Conservation (phyloP, 192 early-diverging fungal genomes). For the Gamsiella multidivaricata region DNA sequence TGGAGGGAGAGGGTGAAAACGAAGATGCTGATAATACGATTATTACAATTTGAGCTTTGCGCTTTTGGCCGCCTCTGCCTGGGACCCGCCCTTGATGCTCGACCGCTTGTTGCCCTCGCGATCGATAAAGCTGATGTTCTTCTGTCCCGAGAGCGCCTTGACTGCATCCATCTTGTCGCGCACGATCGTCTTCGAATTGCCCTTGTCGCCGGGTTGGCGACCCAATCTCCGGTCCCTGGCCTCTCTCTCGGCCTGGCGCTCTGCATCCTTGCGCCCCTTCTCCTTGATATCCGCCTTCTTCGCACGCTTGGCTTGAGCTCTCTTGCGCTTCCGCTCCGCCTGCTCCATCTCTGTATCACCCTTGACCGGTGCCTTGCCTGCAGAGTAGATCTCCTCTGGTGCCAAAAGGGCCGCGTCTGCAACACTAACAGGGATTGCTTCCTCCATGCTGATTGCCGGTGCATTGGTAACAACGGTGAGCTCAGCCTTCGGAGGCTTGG, state of each 20-base stretch:
- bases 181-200: slow-evolving; percentile 53
- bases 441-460: slow-evolving; percentile 93
- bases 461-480: slow-evolving; percentile 81
- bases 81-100: slow-evolving; percentile 31
- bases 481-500: slow-evolving; percentile 81
- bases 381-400: slow-evolving; percentile 91
- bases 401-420: slow-evolving; percentile 84
- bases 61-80: slow-evolving; percentile 27
- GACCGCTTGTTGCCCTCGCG: slow-evolving; percentile 56
- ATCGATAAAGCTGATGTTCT: slow-evolving; percentile 54
- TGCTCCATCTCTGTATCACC: slow-evolving; percentile 82
- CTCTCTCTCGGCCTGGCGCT: slow-evolving; percentile 56
- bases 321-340: slow-evolving; percentile 77
- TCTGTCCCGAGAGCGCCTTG: slow-evolving; percentile 46
- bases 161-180: slow-evolving; percentile 55
- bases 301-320: slow-evolving; percentile 74
- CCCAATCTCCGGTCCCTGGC: slow-evolving; percentile 51
- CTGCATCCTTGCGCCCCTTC: slow-evolving; percentile 60
- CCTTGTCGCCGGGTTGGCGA: slow-evolving; percentile 49
- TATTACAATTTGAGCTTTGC: slow-evolving; percentile 53
- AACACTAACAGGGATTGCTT: slow-evolving; percentile 90
- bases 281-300: slow-evolving; percentile 74
- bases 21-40: neutral
- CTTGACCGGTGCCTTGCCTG: slow-evolving; percentile 78
- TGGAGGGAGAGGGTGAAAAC: neutral